A percentile compares a stretch with the other conserved stretches of the same genome.
phyloP scores from a whole-genome alignment of 1,284 basidiomycete genomes.

The Melanopsichium pennsylvanicum region DNA sequence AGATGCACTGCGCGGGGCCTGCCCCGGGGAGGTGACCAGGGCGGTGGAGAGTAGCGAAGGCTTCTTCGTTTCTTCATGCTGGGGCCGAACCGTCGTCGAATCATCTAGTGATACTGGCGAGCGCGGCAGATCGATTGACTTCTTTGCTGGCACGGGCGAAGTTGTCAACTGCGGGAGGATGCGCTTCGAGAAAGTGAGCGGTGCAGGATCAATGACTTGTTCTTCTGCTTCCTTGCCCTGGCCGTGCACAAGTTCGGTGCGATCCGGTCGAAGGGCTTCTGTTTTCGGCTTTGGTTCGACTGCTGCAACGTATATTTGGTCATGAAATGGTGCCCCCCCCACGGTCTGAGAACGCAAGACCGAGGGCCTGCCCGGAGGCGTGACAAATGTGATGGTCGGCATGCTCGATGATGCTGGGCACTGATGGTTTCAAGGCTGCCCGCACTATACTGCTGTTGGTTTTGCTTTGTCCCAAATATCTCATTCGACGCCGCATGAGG shows the following conservation, averaged over 20 bases:
- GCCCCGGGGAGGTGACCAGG: constrained; percentile 7
- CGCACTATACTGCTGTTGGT: no score
- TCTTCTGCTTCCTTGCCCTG: background rate
- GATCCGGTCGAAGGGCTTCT: background rate
- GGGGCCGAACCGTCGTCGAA: background rate
- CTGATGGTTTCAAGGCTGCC: no score
- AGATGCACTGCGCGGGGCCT: constrained; percentile 13
- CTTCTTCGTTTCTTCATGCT: constrained; percentile 3
- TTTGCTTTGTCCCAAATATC: no score
- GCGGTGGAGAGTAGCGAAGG: constrained; percentile 24
- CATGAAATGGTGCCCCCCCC: background rate
- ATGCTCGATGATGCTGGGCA: constrained; percentile 3
- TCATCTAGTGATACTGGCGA: constrained; percentile 9
- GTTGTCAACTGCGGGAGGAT: constrained; percentile 23
- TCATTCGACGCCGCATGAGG: no score
- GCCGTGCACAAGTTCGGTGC: constrained; percentile 3
- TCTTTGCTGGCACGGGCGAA: constrained; percentile 22
- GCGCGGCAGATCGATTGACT: constrained; percentile 9
- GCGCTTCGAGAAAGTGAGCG: constrained; percentile 36
- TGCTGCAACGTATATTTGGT: background rate
- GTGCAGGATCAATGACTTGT: no score
- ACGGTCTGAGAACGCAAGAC: constrained; percentile 4
- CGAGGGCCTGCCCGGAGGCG: constrained; percentile 32
- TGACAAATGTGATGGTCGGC: constrained; percentile 34
- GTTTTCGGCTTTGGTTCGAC: background rate